phyloP scores from a whole-genome alignment of 2,329 filamentous ascomycete species.

The Ceratocystis cubensis region DNA sequence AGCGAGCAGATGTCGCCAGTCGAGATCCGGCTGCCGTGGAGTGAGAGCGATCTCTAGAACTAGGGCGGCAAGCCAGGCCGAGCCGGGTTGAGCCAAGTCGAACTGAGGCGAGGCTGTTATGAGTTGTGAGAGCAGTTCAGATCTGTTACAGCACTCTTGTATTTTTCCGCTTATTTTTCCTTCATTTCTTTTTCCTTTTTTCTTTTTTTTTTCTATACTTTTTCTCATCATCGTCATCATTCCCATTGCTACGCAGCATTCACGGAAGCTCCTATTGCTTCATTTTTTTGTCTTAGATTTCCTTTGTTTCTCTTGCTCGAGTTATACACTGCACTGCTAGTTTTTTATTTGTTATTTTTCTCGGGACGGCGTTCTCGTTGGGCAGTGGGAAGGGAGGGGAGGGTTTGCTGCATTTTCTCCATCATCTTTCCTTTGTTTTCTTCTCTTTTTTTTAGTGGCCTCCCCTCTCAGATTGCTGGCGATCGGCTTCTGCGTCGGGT shows the following conservation, averaged over 20 bases:
- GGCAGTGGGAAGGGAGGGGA: not conserved
- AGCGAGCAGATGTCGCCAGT: slow-evolving; percentile 39
- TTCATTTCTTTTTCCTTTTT: not conserved
- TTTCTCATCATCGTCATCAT: not conserved
- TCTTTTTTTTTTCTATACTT: not conserved
- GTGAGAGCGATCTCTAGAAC: slow-evolving; percentile 23
- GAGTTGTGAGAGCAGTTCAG: not conserved
- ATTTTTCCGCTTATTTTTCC: not conserved
- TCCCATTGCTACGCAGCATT: not conserved
- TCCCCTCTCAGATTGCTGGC: not conserved
- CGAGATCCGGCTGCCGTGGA: slow-evolving; percentile 41
- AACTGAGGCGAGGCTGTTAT: too few species aligned
- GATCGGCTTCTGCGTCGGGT: slow-evolving; percentile 7
- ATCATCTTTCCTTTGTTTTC: slow-evolving; percentile 7
- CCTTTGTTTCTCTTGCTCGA: not conserved
- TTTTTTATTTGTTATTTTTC: slow-evolving; percentile 10
- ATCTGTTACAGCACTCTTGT: not conserved
- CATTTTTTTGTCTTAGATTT: slow-evolving; percentile 9
- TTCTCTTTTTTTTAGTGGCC: not conserved
- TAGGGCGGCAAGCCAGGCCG: not conserved
- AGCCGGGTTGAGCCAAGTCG: too few species aligned
- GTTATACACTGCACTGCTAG: slow-evolving; percentile 2
- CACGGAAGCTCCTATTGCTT: not conserved
- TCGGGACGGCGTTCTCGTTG: slow-evolving; percentile 4
- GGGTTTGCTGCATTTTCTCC: not conserved